Evolutionary conservation across 768 basidiomycete genomes (phyloP).

Genomic region (Macrolepiota fuliginosa): DNA sequence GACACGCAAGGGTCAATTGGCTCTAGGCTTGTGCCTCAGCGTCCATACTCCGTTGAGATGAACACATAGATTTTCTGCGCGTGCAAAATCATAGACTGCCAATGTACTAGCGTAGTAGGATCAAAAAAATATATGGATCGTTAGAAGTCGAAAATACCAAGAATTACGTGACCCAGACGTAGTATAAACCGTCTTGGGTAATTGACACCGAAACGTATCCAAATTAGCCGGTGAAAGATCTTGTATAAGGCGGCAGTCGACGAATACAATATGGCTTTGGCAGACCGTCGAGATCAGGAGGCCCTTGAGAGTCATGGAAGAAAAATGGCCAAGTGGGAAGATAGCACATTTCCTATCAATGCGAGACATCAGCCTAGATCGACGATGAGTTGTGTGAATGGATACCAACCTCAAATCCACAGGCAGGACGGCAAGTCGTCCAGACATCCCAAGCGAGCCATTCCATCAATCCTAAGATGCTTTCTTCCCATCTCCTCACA

Average conservation of each 20-base stretch:
- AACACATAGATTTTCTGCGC: no score
- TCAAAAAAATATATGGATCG: no score
- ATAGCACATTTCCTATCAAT: conserved; percentile 38
- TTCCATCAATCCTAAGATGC: conserved; percentile 40
- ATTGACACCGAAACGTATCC: no score
- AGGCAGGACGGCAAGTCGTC: conserved; percentile 45
- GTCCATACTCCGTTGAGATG: no score
- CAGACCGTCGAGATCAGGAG: background rate
- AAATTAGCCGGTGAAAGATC: background rate
- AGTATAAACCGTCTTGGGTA: no score
- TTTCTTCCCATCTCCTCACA: conserved; percentile 44
- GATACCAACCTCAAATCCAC: conserved; percentile 39
- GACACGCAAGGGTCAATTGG: no score
- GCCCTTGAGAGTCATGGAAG: background rate
- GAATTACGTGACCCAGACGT: no score
- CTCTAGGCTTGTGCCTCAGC: no score
- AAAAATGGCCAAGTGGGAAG: conserved; percentile 44
- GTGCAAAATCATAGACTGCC: no score
- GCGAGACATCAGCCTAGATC: background rate
- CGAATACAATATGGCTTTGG: background rate
- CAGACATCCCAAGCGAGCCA: conserved; percentile 57
- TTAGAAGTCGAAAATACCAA: no score
- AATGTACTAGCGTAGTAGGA: no score
- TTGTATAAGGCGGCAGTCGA: background rate
- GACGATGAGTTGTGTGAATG: background rate